Percentiles rank a stretch among this genome's conserved stretches.
Evolutionary conservation across 345 rosid species (phyloP).

Genomic region (Eucalyptus camaldulensis): DNA sequence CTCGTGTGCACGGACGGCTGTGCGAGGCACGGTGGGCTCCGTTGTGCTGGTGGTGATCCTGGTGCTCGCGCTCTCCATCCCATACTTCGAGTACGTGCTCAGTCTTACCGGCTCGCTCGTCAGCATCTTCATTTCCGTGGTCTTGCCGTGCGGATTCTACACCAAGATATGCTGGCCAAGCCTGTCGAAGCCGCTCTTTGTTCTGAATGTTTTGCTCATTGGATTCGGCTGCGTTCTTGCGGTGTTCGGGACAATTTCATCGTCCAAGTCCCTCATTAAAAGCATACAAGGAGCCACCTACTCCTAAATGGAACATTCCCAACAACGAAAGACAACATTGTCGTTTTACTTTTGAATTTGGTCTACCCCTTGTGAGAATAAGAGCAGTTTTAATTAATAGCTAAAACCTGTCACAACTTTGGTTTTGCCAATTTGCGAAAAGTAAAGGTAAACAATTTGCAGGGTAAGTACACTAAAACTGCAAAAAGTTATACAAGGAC

Average conservation of each 20-base stretch:
- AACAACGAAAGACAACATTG: not conserved
- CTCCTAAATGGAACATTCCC: not conserved
- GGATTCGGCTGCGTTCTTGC: slow-evolving; percentile 46
- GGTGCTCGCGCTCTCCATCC: slow-evolving; percentile 42
- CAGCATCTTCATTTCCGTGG: slow-evolving; percentile 32
- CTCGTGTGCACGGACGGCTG: slow-evolving; percentile 11
- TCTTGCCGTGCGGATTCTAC: slow-evolving; percentile 54
- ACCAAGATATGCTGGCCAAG: slow-evolving; percentile 39
- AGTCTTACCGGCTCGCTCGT: slow-evolving; percentile 67
- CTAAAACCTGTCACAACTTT: not conserved
- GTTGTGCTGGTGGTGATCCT: slow-evolving; percentile 33
- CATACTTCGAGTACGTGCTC: slow-evolving; percentile 54
- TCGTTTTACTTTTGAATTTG: not conserved
- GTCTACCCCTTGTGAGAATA: not conserved
- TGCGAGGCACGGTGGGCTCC: slow-evolving; percentile 44
- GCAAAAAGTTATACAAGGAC: too few relatives aligned
- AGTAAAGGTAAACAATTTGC: not conserved
- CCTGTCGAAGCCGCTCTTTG: slow-evolving; percentile 13
- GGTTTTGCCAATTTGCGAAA: not conserved
- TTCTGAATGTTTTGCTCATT: slow-evolving; percentile 28
- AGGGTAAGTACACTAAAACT: too few relatives aligned
- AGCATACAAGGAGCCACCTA: slow-evolving; percentile 4
- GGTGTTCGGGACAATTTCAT: slow-evolving; percentile 34
- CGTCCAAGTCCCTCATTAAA: slow-evolving; percentile 19
- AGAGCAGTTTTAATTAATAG: not conserved